Percentiles rank a stretch among this genome's conserved stretches.
Conservation (phyloP, 495 filamentous ascomycete genomes). For the Massariosphaeria phaeospora region DNA sequence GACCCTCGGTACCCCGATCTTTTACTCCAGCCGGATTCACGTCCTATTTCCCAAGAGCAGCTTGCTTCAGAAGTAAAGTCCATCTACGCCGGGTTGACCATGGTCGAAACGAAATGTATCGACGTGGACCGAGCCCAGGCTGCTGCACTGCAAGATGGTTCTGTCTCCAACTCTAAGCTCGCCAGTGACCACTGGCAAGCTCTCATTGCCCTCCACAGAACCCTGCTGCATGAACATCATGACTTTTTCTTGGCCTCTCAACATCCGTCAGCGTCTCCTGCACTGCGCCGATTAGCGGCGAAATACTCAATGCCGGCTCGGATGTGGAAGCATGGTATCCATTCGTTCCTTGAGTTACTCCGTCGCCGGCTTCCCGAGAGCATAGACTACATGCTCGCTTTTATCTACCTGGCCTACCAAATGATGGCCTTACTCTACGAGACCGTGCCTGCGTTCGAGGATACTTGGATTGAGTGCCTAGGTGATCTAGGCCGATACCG, state of each 20-base stretch:
- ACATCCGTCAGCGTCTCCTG: slow-evolving; percentile 61
- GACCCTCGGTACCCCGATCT: slow-evolving; percentile 27
- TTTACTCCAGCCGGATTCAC: slow-evolving; percentile 30
- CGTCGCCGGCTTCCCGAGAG: slow-evolving; percentile 63
- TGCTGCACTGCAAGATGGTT: slow-evolving; percentile 17
- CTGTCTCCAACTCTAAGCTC: slow-evolving; percentile 42
- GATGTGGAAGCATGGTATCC: slow-evolving; percentile 83
- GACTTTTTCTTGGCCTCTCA: slow-evolving; percentile 61
- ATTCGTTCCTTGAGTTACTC: slow-evolving; percentile 69
- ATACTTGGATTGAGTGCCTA: slow-evolving; percentile 88
- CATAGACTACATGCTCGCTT: slow-evolving; percentile 73
- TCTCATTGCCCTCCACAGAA: slow-evolving; percentile 65
- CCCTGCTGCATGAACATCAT: slow-evolving; percentile 47
- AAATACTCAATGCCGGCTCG: slow-evolving; percentile 76
- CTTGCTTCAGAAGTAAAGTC: slow-evolving; percentile 47
- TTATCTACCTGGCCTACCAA: slow-evolving; percentile 75
- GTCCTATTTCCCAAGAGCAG: slow-evolving; percentile 33
- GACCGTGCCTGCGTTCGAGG: slow-evolving; percentile 68
- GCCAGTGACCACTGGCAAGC: slow-evolving; percentile 66
- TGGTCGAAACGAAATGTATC: slow-evolving; percentile 76
- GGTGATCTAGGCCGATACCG: slow-evolving; percentile 70
- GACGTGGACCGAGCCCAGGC: slow-evolving; percentile 57
- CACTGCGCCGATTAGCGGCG: slow-evolving; percentile 54
- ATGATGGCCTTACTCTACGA: slow-evolving; percentile 76
- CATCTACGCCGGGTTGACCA: slow-evolving; percentile 71